Percentiles rank a stretch among this genome's conserved stretches.
Conservation (phyloP, 2,329 filamentous ascomycete genomes). For the Cercospora beticola region DNA sequence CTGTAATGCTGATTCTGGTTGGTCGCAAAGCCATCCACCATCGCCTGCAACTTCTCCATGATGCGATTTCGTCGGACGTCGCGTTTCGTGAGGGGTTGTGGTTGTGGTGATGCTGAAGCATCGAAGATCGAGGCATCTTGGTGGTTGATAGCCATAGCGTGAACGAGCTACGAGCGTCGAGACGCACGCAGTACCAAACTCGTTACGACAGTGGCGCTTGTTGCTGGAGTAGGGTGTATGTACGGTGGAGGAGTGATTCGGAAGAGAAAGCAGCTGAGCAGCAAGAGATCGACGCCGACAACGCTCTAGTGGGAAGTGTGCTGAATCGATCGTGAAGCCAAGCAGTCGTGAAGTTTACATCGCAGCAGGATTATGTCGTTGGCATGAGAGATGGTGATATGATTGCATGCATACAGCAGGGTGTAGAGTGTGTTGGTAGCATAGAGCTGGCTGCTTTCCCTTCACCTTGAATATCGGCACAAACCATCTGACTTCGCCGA, state of each 20-base stretch:
- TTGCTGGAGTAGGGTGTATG: background rate
- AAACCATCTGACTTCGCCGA: background rate
- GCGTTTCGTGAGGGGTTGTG: conserved; percentile 68
- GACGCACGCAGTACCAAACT: background rate
- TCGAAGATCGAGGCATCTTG: conserved; percentile 28
- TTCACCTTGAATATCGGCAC: conserved; percentile 4
- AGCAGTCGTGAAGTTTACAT: background rate
- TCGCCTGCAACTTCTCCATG: conserved; percentile 71
- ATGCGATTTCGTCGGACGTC: conserved; percentile 86
- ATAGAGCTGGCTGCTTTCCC: conserved; percentile 3
- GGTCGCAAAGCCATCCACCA: conserved; percentile 74
- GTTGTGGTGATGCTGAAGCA: conserved; percentile 44
- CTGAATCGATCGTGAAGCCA: background rate
- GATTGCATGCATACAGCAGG: background rate
- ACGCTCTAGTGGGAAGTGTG: background rate
- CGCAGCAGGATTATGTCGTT: background rate
- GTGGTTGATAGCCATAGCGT: conserved; percentile 26
- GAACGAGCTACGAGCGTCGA: background rate
- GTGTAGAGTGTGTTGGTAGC: background rate
- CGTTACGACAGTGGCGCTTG: background rate
- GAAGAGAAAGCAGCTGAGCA: conserved; percentile 1
- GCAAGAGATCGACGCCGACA: conserved; percentile 1
- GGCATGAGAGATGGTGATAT: background rate
- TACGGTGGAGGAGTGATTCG: background rate
- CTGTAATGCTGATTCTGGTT: conserved; percentile 83